Conservation (phyloP, 2,329 filamentous ascomycete species). For the Apiospora aurea region DNA sequence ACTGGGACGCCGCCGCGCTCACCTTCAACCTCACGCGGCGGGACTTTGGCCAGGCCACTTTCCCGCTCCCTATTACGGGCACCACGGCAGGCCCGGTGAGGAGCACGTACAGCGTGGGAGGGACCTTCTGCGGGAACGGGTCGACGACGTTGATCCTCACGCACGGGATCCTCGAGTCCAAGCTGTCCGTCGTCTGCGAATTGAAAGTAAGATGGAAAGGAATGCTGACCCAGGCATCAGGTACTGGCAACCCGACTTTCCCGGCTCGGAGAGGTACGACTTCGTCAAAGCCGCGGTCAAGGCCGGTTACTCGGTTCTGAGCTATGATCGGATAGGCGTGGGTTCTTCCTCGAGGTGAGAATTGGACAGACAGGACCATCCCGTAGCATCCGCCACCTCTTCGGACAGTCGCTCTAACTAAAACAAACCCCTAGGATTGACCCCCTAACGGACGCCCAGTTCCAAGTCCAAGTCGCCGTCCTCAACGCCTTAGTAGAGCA, state of each 20-base stretch:
- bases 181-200: slow-evolving; percentile 34
- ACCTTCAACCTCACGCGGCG: slow-evolving; percentile 40
- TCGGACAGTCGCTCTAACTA: background rate
- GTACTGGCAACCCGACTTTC: slow-evolving; percentile 39
- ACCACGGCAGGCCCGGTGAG: slow-evolving; percentile 32
- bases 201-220: background rate
- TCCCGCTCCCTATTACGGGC: slow-evolving; percentile 37
- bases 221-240: slow-evolving; percentile 28
- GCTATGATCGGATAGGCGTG: slow-evolving; percentile 43
- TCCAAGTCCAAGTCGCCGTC: slow-evolving; percentile 41
- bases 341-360: slow-evolving; percentile 41
- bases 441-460: slow-evolving; percentile 39
- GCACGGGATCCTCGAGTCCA: slow-evolving; percentile 43
- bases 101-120: slow-evolving; percentile 38
- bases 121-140: slow-evolving; percentile 38
- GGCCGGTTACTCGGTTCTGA: slow-evolving; percentile 42
- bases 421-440: slow-evolving; percentile 30
- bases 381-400: background rate
- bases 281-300: slow-evolving; percentile 38
- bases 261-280: slow-evolving; percentile 33
- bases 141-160: slow-evolving; percentile 37
- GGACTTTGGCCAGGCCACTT: slow-evolving; percentile 32
- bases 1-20: slow-evolving; percentile 40
- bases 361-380: too few relatives aligned
- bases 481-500: slow-evolving; percentile 38